Evolutionary conservation across 768 basidiomycete genomes (phyloP).

Genomic region (Tephrocybe sp.): DNA sequence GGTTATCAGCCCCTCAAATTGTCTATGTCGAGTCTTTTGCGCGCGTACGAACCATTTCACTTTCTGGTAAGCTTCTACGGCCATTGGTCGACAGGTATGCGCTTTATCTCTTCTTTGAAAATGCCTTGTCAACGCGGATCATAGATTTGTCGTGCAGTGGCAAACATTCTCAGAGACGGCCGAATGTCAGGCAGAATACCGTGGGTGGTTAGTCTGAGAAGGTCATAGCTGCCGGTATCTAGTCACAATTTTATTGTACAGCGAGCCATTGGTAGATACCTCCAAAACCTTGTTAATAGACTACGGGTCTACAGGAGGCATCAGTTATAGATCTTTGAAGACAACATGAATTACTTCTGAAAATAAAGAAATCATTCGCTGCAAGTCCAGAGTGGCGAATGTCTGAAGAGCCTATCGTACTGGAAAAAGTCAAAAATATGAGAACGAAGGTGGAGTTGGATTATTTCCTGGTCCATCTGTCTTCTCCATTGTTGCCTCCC

Average conservation of each 20-base stretch:
- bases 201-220: constrained; percentile 65
- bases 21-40: constrained; percentile 96
- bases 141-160: constrained; percentile 92
- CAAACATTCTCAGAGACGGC: constrained; percentile 39
- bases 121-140: background rate
- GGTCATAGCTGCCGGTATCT: background rate
- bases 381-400: background rate
- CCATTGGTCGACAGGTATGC: constrained; percentile 79
- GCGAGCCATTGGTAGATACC: too few species aligned
- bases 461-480: constrained; percentile 72
- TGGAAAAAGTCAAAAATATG: constrained; percentile 2
- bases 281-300: too few species aligned
- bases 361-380: background rate
- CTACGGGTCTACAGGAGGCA: background rate
- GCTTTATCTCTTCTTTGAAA: constrained; percentile 3
- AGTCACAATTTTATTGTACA: too few species aligned
- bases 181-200: constrained; percentile 46
- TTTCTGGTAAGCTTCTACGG: constrained; percentile 81
- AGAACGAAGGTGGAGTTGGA: background rate
- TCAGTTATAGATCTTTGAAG: background rate
- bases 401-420: constrained; percentile 3
- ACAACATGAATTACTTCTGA: constrained; percentile 1
- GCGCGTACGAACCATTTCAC: constrained; percentile 74
- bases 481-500: constrained; percentile 68
- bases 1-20: constrained; percentile 64